Conservation (phyloP, 768 basidiomycete genomes). For the Boletus tomentosulus region DNA sequence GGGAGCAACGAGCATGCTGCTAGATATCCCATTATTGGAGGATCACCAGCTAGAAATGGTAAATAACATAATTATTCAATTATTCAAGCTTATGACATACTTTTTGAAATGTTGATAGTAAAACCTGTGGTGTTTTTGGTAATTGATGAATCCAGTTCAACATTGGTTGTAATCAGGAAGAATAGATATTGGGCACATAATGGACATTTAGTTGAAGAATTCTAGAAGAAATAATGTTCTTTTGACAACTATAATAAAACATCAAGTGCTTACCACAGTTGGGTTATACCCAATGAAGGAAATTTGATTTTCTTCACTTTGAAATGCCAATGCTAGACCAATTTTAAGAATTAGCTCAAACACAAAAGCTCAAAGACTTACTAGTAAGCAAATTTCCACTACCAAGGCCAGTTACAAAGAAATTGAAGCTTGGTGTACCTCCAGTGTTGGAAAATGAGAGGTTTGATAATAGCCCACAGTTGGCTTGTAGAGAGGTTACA, state of each 20-base stretch:
- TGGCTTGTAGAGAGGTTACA: conserved; percentile 7
- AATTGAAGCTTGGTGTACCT: background rate
- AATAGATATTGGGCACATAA: background rate
- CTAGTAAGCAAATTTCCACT: background rate
- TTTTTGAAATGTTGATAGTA: background rate
- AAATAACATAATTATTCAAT: background rate
- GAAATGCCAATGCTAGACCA: background rate
- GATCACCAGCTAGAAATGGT: background rate
- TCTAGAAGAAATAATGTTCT: background rate
- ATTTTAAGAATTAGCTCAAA: background rate
- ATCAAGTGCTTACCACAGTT: background rate
- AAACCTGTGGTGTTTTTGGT: background rate
- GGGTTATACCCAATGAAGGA: background rate
- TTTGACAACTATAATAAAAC: background rate
- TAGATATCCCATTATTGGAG: background rate
- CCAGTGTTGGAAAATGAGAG: background rate
- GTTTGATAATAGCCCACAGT: conserved; percentile 10
- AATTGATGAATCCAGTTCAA: conserved; percentile 3
- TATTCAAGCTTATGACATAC: background rate
- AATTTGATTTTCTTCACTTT: background rate
- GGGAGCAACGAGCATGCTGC: background rate
- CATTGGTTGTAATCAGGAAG: conserved; percentile 9
- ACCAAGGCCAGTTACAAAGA: background rate
- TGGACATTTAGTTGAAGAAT: background rate
- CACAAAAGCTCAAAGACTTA: background rate